Conservation (phyloP, 2,329 filamentous ascomycete genomes). For the Metarhizium anisopliae region DNA sequence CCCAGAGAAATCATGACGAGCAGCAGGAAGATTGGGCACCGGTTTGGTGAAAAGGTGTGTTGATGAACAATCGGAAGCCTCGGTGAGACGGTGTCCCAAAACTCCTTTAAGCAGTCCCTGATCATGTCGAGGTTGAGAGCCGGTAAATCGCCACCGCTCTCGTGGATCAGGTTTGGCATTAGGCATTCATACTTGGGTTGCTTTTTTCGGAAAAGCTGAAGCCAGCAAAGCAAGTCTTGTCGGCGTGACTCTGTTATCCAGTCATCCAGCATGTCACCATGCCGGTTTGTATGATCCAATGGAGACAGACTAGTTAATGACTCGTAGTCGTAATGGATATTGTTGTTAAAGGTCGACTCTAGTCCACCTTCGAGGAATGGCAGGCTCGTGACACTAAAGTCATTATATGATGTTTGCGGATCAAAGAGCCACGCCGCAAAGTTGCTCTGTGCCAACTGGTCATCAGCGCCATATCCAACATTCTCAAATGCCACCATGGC, state of each 20-base stretch:
- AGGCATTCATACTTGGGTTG: constrained; percentile 29
- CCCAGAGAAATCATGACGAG: constrained; percentile 79
- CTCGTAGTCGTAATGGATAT: constrained; percentile 42
- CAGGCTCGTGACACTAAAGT: constrained; percentile 32
- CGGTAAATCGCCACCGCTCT: constrained; percentile 33
- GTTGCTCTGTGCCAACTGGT: constrained; percentile 30
- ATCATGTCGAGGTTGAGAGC: constrained; percentile 68
- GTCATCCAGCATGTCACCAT: constrained; percentile 32
- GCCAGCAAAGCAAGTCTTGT: constrained; percentile 34
- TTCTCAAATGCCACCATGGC: constrained; percentile 20
- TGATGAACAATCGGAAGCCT: constrained; percentile 83
- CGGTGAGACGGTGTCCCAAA: constrained; percentile 78
- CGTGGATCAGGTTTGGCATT: constrained; percentile 26
- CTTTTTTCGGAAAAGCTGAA: constrained; percentile 33
- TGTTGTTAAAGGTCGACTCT: constrained; percentile 42
- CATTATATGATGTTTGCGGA: constrained; percentile 29
- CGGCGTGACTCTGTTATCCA: constrained; percentile 35
- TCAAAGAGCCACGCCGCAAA: constrained; percentile 46
- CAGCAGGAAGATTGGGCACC: constrained; percentile 68
- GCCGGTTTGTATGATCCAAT: constrained; percentile 31
- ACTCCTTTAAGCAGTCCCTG: constrained; percentile 76
- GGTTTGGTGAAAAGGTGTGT: constrained; percentile 73
- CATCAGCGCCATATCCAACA: constrained; percentile 19
- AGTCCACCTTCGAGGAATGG: constrained; percentile 41
- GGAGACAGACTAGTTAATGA: constrained; percentile 38